Base-by-base conservation (phyloP, 805 yeast species). In the Naumovozyma castellii region DNA sequence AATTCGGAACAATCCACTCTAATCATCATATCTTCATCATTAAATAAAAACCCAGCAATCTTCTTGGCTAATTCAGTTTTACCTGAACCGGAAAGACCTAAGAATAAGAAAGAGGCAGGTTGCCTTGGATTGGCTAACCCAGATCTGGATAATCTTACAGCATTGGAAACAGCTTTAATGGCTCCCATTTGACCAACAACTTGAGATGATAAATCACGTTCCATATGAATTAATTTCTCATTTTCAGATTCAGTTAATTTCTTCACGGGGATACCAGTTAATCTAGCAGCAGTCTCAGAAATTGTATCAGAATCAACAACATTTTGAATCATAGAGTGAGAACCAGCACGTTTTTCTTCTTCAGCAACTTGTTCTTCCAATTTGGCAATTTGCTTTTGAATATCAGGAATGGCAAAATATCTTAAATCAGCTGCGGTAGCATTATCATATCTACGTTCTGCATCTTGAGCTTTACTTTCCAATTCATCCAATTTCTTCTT, bases 181-280 rank as follows among this genome's bases (percentile, higher is more conserved):
- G 98, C 98, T 46, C 85, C 95, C 44, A 81, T 70, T 67, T 92
- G 98, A 31, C 98, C 98, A 49, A 92, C 95, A 50, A 92, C 98
- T 43, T 75, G 79, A 12, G 75, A 65, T 16, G 94, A 70, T 43
- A 92, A 72, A 45, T 78, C 94, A 46, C 71, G 77, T 68, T 92
- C 98, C 97, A 92, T 92, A 57, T 81, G 84, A 59, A 92, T 87
- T 58, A 92, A 76, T 68, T 90, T 90, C 42, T 84, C 69, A 62
- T 92, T 92, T 66, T 92, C 98, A 25, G 96, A 92, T 65, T 88
- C 96, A 4, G 95, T 84, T 54, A 90, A 73, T 66, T 94, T 92
- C 46, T 82, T 76, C 18, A 90, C 97, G 12, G 98, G 98, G 44
- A 92, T 90, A 61, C 97, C 97, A 2, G 98, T 90, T 53, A 94